These are phyloP conservation scores for Debaryomyces robertsiae DNA, from an alignment of 1,139 yeast genomes.

Conservation along the genomic window DNA sequence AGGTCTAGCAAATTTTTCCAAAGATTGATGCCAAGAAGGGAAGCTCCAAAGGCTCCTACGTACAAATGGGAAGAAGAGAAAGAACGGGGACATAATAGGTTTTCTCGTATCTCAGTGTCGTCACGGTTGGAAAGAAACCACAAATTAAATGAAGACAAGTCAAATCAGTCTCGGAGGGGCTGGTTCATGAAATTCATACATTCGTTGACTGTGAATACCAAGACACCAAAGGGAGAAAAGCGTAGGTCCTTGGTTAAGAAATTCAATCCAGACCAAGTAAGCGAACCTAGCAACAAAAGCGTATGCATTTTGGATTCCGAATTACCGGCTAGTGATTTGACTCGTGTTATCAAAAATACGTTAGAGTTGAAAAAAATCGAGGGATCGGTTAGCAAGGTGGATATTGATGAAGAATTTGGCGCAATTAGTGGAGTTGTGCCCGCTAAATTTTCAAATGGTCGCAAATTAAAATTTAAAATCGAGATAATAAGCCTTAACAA, in stretches of 20 bases:
- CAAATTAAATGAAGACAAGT: slow-evolving; percentile 8
- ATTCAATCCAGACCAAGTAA: slow-evolving; percentile 2
- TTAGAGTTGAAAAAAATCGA: slow-evolving; percentile 52
- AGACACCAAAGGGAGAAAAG: slow-evolving; percentile 9
- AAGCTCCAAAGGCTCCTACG: slow-evolving; percentile 48
- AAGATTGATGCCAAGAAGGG: slow-evolving; percentile 45
- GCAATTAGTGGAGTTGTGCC: slow-evolving; percentile 51
- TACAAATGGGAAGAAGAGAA: slow-evolving; percentile 11
- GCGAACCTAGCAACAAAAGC: slow-evolving; percentile 19
- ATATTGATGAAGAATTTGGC: slow-evolving; percentile 47
- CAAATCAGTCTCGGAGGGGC: slow-evolving; percentile 20
- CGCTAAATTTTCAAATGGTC: slow-evolving; percentile 52
- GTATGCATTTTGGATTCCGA: slow-evolving; percentile 38
- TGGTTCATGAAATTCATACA: slow-evolving; percentile 47
- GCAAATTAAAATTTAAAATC: slow-evolving; percentile 51
- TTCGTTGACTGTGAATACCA: slow-evolving; percentile 21
- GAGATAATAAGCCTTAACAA: slow-evolving; percentile 42
- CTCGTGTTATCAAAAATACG: slow-evolving; percentile 41
- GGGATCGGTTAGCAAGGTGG: slow-evolving; percentile 49
- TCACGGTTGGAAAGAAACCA: slow-evolving; percentile 14
- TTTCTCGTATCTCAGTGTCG: slow-evolving; percentile 26
- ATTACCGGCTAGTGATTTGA: slow-evolving; percentile 32
- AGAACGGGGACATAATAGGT: slow-evolving; percentile 25
- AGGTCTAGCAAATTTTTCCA: slow-evolving; percentile 26
- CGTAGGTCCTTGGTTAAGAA: slow-evolving; percentile 9